Conservation (phyloP, 176 grass and related monocot species). For the Hordeum vulgare region DNA sequence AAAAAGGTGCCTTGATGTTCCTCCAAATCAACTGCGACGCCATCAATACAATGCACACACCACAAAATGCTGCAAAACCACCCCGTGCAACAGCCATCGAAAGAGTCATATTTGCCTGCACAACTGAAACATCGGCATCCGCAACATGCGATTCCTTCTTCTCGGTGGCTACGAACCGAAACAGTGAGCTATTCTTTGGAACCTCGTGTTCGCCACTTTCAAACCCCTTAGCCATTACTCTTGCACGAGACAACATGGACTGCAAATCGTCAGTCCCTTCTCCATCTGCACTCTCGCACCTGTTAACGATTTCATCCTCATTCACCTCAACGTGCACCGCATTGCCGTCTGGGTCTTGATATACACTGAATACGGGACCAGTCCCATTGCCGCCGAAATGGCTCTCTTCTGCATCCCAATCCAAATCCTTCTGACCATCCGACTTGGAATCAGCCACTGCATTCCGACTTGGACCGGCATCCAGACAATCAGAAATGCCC, state of each 20-base stretch:
- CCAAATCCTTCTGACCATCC: background rate
- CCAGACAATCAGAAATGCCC: background rate
- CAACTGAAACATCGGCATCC: background rate
- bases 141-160: background rate
- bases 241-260: slow-evolving; percentile 15
- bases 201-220: background rate
- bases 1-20: background rate
- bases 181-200: slow-evolving; percentile 2
- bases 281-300: background rate
- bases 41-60: slow-evolving; percentile 13
- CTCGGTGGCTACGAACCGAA: background rate
- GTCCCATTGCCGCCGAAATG: background rate
- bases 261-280: background rate
- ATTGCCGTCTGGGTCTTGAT: slow-evolving; percentile 10
- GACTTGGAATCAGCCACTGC: background rate
- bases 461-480: background rate
- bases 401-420: slow-evolving; percentile 6
- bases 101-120: background rate
- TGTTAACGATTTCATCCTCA: slow-evolving; percentile 32
- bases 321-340: slow-evolving; percentile 7
- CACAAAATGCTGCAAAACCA: slow-evolving; percentile 27
- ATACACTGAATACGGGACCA: slow-evolving; percentile 9
- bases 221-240: slow-evolving; percentile 11
- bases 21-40: background rate
- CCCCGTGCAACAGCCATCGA: background rate